Conservation (phyloP, 176 grass and related monocot species). For the Miscanthus lutarioriparius region DNA sequence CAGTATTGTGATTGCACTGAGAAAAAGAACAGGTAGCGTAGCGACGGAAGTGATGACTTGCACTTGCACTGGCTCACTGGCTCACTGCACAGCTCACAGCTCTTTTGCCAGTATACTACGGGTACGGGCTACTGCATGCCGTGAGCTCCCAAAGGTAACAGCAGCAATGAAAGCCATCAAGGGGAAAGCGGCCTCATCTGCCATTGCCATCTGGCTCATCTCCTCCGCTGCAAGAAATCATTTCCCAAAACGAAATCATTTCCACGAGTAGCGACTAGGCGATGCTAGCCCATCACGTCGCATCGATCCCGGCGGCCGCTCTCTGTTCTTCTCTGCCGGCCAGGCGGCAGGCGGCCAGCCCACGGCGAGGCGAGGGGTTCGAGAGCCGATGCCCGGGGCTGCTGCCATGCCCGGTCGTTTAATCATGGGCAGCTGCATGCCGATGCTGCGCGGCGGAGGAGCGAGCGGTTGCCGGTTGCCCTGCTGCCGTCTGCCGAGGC, state of each 20-base stretch:
- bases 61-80: too few species aligned
- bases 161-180: too few species aligned
- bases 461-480: neutral
- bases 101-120: too few species aligned
- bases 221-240: conserved; percentile 8
- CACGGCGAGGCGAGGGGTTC: too few species aligned
- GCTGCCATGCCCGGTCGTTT: neutral
- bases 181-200: neutral
- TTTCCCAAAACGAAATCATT: conserved; percentile 10
- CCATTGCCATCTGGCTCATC: neutral
- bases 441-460: neutral
- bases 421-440: conserved; percentile 46
- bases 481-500: neutral
- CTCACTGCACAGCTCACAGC: too few species aligned
- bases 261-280: neutral
- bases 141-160: too few species aligned
- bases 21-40: neutral
- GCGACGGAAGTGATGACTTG: neutral
- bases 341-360: too few species aligned
- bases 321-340: neutral
- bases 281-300: conserved; percentile 16
- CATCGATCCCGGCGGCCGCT: conserved; percentile 11
- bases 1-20: neutral
- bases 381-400: too few species aligned
- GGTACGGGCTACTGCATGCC: too few species aligned